phyloP scores from a whole-genome alignment of 1,284 basidiomycete genomes.

The Cryptococcus neoformans region DNA sequence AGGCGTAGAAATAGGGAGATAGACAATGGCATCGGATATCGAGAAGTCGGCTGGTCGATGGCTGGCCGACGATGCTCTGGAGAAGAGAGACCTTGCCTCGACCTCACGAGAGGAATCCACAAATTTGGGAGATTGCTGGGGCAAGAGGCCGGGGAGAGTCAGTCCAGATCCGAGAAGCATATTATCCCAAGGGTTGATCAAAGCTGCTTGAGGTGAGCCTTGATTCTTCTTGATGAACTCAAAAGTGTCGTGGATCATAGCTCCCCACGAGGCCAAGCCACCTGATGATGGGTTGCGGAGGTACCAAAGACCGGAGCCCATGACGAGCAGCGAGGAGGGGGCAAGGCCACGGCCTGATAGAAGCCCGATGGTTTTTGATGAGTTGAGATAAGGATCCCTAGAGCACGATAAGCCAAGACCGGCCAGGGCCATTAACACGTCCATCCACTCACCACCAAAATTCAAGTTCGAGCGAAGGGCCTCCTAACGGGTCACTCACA shows the following conservation, averaged over 20 bases:
- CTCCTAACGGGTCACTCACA: constrained; percentile 9
- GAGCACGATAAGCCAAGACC: not conserved
- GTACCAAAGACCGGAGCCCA: constrained; percentile 85
- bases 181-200: constrained; percentile 42
- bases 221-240: constrained; percentile 51
- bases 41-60: constrained; percentile 23
- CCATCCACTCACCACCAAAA: constrained; percentile 62
- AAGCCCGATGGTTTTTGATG: constrained; percentile 54
- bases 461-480: constrained; percentile 53
- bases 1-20: constrained; percentile 74
- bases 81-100: constrained; percentile 1
- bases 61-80: not conserved
- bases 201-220: constrained; percentile 33
- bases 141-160: constrained; percentile 15
- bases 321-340: constrained; percentile 64
- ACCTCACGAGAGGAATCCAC: not conserved
- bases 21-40: constrained; percentile 66
- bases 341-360: constrained; percentile 29
- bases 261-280: constrained; percentile 71
- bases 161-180: constrained; percentile 27
- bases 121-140: constrained; percentile 2
- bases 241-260: constrained; percentile 64
- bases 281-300: constrained; percentile 69
- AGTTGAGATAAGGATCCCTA: constrained; percentile 63
- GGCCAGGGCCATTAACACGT: not conserved